Base-by-base conservation (phyloP, 495 filamentous ascomycete genomes). In the Oleoguttula mirabilis region DNA sequence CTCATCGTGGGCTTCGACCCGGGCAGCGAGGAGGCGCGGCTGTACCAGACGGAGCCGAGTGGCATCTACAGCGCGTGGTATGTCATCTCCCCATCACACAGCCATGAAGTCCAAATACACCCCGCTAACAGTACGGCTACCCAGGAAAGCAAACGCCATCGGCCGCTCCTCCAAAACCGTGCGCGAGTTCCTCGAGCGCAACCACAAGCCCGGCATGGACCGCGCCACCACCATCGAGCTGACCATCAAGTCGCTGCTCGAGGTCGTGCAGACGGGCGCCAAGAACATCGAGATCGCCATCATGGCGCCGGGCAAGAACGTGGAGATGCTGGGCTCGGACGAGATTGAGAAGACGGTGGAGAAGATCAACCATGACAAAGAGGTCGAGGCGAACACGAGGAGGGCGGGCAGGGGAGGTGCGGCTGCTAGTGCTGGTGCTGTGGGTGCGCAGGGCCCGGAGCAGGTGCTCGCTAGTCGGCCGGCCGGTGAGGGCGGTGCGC, bases 251-350 rank as follows among this genome's bases (percentile, higher is more conserved):
- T 95, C 88, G 32, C 71, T 98, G 50, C 68, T 98, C 51, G 90
- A 98, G 67, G 90, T 98, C 37, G 90, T 98, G 44, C 90, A 98
- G 60, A 98, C 90, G 11, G 90, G 90, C 36, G 92, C 90, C 21
- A 98, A 98, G 76, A 98, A 98, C 63, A 98, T 98, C 56, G 90
- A 98, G 67, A 94, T 98, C 52, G 90, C 90, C 22, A 81, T 98
- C 60, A 95, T 98, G 90, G 81, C 86, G 20, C 84, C 90, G n/a
- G 88, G 84, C 34, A 82, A 90, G 68, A 55, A 68, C 11, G 70
- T 98, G 41, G 92, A 96, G 73, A 88, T 95, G 84, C 72, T 98
- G 48, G 82, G 84, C 7, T 77, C 88, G 34, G 92, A 95, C 64
- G 84, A 90, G 45, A 95, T 98, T 50, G 90, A 98, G 68, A 70